Evolutionary conservation across 163 green algal genomes (phyloP), one percentile per base, ranked within the genome.

Genomic region (Chloromonas sp.): DNA sequence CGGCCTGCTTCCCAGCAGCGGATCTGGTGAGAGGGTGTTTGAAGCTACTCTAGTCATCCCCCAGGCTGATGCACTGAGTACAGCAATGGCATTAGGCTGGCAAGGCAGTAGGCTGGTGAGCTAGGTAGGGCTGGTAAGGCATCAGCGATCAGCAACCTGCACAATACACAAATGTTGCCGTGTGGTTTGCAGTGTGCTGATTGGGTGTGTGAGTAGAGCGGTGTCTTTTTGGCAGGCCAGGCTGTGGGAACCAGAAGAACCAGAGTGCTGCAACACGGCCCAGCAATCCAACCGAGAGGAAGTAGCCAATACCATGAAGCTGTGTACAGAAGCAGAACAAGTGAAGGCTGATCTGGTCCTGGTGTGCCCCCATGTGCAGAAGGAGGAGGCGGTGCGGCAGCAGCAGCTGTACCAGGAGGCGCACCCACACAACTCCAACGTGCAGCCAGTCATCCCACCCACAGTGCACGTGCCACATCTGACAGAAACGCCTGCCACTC

Each of bases 1-100:
- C 82, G 15, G 76, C 89, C 3, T 96, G 93, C 90, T 87, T 88
- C 82, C 88, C 88, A 11, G 14, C 82, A 36, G 70, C 70, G 14
- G 71, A 80, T 13, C 70, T 85, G 82, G 82, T 81, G 11, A 79
- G 81, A n/a, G 14, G 2, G 5, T 74, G 66, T 36, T 36, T 11
- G 66, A 74, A 74, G 11, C 66, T 74, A 74, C 5, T 11, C 66
- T 74, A 74, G 66, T 15, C 5, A 11, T 11, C 11, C 66, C 5
- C 66, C 5, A 74, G 66, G 5, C 66, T 74, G 5, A 74, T 74
- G 66, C 36, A 36, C 36, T 36, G 36, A 36, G 36, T 36, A 36
- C 36, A 36, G 36, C 36, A 36, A 36, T 36, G 36, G 36, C 36
- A 36, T 36, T 36, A 36, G 36, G 36, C 36, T 36, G 36, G 36